These are phyloP conservation scores for Fusarium algeriense DNA, from an alignment of 2,329 filamentous ascomycete genomes.

Conservation along the genomic window DNA sequence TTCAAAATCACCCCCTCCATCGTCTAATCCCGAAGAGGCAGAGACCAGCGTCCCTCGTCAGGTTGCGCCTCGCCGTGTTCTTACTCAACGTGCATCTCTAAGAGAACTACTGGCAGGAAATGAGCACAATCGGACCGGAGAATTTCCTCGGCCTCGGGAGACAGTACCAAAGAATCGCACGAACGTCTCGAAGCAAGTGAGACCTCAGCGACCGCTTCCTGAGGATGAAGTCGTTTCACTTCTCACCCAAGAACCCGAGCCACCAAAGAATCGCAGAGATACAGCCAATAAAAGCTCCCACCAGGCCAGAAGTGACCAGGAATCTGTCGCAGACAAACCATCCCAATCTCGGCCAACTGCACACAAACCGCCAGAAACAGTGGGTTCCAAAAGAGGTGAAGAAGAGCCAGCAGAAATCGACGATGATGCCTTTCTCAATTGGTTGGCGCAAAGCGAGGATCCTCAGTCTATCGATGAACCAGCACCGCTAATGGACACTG, in stretches of 20 bases:
- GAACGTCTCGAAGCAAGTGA: background rate
- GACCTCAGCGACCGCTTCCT: background rate
- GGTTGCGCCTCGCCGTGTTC: slow-evolving; percentile 14
- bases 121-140: slow-evolving; percentile 13
- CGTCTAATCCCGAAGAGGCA: background rate
- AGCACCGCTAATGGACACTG: background rate
- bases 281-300: background rate
- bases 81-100: slow-evolving; percentile 33
- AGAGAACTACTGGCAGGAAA: slow-evolving; percentile 32
- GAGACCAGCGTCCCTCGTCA: background rate
- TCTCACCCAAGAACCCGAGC: background rate
- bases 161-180: background rate
- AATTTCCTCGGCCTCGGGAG: background rate
- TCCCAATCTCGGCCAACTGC: background rate
- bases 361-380: background rate
- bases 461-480: background rate
- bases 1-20: slow-evolving; percentile 39
- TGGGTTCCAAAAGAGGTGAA: background rate
- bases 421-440: slow-evolving; percentile 29
- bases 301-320: background rate
- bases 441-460: slow-evolving; percentile 23
- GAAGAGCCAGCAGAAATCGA: background rate
- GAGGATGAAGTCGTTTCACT: slow-evolving; percentile 3
- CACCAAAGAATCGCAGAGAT: background rate
- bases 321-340: background rate